Evolutionary conservation across 2,329 filamentous ascomycete species (phyloP).

Genomic region (Karstenula rhodostoma): DNA sequence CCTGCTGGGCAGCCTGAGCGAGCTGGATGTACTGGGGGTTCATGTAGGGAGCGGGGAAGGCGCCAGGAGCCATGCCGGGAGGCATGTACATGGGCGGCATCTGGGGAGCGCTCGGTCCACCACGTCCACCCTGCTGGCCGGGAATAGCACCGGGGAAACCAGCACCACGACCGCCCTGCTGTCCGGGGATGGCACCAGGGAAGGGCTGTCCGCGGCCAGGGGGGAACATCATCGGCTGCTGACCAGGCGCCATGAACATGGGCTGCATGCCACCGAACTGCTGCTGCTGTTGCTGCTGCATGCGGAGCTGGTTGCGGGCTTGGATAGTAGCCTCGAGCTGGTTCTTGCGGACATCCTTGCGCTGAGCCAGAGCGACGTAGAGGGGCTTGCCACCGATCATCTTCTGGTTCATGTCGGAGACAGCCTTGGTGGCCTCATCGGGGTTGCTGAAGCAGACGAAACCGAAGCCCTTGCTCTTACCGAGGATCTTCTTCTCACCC

Average conservation of each 20-base stretch:
- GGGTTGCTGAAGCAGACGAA: slow-evolving; percentile 99
- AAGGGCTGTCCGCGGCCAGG: slow-evolving; percentile 68
- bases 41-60: slow-evolving; percentile 76
- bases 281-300: slow-evolving; percentile 92
- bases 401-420: slow-evolving; percentile 99
- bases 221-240: slow-evolving; percentile 71
- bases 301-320: slow-evolving; percentile 96
- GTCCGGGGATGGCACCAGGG: slow-evolving; percentile 69
- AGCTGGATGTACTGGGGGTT: slow-evolving; percentile 83
- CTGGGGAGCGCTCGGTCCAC: slow-evolving; percentile 77
- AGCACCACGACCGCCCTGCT: slow-evolving; percentile 82
- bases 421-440: slow-evolving; percentile 98
- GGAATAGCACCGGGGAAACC: slow-evolving; percentile 85
- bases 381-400: slow-evolving; percentile 97
- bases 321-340: slow-evolving; percentile 99
- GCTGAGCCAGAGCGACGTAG: slow-evolving; percentile 97
- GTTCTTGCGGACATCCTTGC: slow-evolving; percentile 99
- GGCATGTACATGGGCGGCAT: slow-evolving; percentile 88
- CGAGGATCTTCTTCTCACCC: slow-evolving; percentile 72
- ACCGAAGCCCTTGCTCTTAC: slow-evolving; percentile 99
- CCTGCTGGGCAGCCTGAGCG: slow-evolving; percentile 75
- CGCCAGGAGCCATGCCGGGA: slow-evolving; percentile 66
- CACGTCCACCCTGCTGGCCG: slow-evolving; percentile 86
- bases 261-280: slow-evolving; percentile 62
- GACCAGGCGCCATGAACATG: slow-evolving; percentile 89